Base-by-base conservation (phyloP, 2,329 filamentous ascomycete genomes). In the Phialophora tarda region DNA sequence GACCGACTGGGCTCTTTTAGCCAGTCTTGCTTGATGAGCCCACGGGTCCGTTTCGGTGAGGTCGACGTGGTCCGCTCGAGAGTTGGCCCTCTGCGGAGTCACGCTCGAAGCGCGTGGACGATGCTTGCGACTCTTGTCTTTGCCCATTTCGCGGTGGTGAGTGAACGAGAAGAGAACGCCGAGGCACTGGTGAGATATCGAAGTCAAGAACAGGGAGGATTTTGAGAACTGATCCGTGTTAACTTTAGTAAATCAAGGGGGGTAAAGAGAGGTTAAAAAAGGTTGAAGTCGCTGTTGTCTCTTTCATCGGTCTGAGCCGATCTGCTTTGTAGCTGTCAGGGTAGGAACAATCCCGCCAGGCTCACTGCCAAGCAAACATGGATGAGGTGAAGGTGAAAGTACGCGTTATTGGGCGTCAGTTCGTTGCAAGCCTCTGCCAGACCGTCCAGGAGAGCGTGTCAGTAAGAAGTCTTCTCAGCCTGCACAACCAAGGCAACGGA, bases 1-100 rank as follows among this genome's bases (percentile, higher is more conserved):
- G 26, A 23, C 28, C 4, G 41, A 50, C 23, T 51, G 48, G 2
- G 21, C 48, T 51, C 48, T 8, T 51, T 51, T 23, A 12, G 48
- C 48, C 21, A 51, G 8, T 44, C 54, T 28, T 10, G 53, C 57
- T 21, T 59, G 57, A 47, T 59, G 41, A 59, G 57, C 23, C 44
- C 55, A 53, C 17, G 62, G 54, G 23, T 65, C 63, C 7, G 47
- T 44, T 47, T 62, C 12, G 28, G 62, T 68, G 44, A 68, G 62
- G 44, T 68, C 66, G 23, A 68, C 47, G 14, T 63, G n/a, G 38
- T 59, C 57, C 26, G 32, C 24, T 7, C 32, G 23, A 2, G 32
- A 32, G 4, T 47, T 48, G 4, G 53, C 7, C 21, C 53, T 51
- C 26, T 62, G 62, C 3, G 65, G 58, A 28, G 53, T 59, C 4